These are phyloP conservation scores for Globisporangium cylindrosporum DNA, from an alignment of 352 stramenopile genomes.

Conservation along the genomic window DNA sequence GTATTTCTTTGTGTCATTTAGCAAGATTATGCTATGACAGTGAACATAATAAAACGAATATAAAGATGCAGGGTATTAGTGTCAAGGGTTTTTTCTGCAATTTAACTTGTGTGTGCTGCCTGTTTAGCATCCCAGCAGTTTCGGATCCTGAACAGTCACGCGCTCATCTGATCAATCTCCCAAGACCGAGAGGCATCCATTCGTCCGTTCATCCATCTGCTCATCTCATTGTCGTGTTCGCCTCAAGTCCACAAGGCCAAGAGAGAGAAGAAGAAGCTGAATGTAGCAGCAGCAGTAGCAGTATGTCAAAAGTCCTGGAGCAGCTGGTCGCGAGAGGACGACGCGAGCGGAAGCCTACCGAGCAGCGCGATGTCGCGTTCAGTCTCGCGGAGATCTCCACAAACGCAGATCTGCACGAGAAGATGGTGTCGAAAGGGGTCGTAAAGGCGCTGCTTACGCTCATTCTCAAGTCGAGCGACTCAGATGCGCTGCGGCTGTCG, in stretches of 20 bases:
- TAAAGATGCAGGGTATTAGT: background rate
- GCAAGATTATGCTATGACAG: background rate
- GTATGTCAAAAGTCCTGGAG: conserved; percentile 94
- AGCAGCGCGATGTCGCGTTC: conserved; percentile 96
- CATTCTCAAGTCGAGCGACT: conserved; percentile 89
- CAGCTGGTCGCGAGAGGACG: conserved; percentile 94
- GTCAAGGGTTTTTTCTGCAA: background rate
- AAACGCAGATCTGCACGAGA: conserved; percentile 90
- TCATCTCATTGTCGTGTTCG: background rate
- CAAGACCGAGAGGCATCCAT: background rate
- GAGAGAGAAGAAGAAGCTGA: background rate
- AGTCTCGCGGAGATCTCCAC: conserved; percentile 96
- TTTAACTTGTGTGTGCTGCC: background rate
- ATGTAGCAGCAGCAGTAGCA: conserved; percentile 13
- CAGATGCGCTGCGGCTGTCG: conserved; percentile 92
- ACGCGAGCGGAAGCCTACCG: conserved; percentile 91
- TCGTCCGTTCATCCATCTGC: background rate
- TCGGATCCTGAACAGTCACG: background rate
- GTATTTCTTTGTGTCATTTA: background rate
- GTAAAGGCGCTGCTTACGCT: conserved; percentile 91
- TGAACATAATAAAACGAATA: background rate
- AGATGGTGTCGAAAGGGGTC: conserved; percentile 94
- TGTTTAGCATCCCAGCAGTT: background rate
- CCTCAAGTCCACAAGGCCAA: background rate
- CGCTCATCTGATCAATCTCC: background rate